phyloP scores from a whole-genome alignment of 1,139 yeast species.

The Kodamaea arcana region DNA sequence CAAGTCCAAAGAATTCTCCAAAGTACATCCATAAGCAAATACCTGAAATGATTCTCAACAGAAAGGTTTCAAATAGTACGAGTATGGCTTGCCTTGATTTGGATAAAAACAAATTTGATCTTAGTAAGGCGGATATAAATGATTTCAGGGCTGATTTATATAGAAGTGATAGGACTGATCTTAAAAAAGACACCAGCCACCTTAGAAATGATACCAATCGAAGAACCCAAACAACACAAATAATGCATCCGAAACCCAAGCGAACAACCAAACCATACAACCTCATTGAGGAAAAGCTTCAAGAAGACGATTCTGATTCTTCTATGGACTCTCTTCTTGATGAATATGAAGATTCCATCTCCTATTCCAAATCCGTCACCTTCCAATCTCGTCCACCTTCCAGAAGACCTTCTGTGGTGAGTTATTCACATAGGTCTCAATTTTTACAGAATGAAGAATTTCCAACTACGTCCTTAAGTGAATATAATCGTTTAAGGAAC shows the following conservation, averaged over 20 bases:
- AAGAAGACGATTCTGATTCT: conserved; percentile 32
- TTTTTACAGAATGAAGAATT: conserved; percentile 18
- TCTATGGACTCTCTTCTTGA: conserved; percentile 52
- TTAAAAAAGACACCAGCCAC: too few relatives aligned
- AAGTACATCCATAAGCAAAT: too few relatives aligned
- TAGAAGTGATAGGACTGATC: not conserved
- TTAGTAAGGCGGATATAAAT: not conserved
- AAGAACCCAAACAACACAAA: not conserved
- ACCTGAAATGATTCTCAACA: conserved; percentile 14
- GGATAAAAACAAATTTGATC: not conserved
- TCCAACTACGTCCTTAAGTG: conserved; percentile 36
- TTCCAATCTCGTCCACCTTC: conserved; percentile 27
- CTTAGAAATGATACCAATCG: not conserved
- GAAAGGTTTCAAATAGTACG: conserved; percentile 18
- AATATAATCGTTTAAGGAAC: conserved; percentile 26
- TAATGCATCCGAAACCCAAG: conserved; percentile 21
- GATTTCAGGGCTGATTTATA: too few relatives aligned
- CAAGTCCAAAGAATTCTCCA: too few relatives aligned
- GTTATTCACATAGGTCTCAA: conserved; percentile 17
- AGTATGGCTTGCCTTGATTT: conserved; percentile 33
- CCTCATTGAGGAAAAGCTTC: conserved; percentile 2
- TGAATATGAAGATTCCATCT: conserved; percentile 45
- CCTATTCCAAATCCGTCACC: conserved; percentile 26
- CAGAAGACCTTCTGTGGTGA: conserved; percentile 22
- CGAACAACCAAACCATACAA: conserved; percentile 2